Base-by-base conservation (phyloP, 495 filamentous ascomycete genomes). In the Venustampulla echinocandica region DNA sequence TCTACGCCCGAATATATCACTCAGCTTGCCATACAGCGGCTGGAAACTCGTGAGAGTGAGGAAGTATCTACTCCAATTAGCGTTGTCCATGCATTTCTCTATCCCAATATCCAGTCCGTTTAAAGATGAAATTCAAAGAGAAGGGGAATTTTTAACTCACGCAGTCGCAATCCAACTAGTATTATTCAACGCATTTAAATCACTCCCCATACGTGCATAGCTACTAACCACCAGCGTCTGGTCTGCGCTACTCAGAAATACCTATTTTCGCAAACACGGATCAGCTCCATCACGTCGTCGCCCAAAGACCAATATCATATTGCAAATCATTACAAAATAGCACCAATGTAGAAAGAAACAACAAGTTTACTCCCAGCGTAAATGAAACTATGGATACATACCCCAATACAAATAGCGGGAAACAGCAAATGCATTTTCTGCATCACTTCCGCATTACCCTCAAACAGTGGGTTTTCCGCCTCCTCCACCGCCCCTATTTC, bases 121-220 rank as follows among this genome's bases (percentile, higher is more conserved):
- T 30, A 30, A 19, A 9, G 0, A 4, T 44, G 34, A 2, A 3
- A 10, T 25, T 22, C 17, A 27, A 11, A 37, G 18, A 15, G 19
- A 44, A 28, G 25, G 10, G 11, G 18, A 10, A 33, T 28, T 15
- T 17, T 42, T 18, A 38, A 56, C 64, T 23, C 56, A 77, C 62
- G 82, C 79, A 11, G 87, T 92, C 1, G 85, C 84, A 53, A 94
- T 86, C 87, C 87, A 94, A 27, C 79, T 84, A 7, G 86, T 89
- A 54, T 77, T 72, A 54, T 85, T 87, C 46, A 93, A 64, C 10
- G 85, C 84, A 17, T 85, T 71, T 17, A 93, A 62, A 44, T 92
- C 87, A 42, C 75, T 87, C 19, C 87, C 87, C 57, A 94, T 92
- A 39, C 74, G 79, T 14, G 81, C 85, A 61, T 92, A 93, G 28